Evolutionary conservation across 139 green algal species (phyloP).

Genomic region (Coelastrella sp.): DNA sequence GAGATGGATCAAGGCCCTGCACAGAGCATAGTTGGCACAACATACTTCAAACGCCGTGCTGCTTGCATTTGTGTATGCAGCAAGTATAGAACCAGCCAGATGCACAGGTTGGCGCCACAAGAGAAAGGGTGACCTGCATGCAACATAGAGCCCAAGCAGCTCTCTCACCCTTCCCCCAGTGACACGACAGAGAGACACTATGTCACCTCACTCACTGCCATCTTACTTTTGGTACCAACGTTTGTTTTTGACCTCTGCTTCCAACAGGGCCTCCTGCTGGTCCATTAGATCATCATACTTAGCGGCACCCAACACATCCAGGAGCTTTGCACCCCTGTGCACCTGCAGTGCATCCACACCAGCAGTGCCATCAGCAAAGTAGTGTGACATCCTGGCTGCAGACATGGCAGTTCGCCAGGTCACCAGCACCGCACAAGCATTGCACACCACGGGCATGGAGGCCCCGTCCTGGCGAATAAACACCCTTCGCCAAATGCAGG

Average conservation of each 20-base stretch:
- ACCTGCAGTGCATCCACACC: neutral
- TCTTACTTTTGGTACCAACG: conserved; percentile 19
- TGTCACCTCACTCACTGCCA: too few species aligned
- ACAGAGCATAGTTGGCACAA: neutral
- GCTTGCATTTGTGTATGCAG: neutral
- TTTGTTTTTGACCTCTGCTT: neutral
- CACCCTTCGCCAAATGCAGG: neutral
- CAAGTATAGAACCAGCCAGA: too few species aligned
- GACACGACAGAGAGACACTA: too few species aligned
- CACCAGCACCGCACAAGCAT: too few species aligned
- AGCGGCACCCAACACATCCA: conserved; percentile 22
- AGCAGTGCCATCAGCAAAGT: neutral
- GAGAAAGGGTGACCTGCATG: too few species aligned
- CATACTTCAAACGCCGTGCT: neutral
- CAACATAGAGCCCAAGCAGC: too few species aligned
- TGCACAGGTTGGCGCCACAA: too few species aligned
- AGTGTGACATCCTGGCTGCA: too few species aligned
- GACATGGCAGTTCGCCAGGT: too few species aligned
- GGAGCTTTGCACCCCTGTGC: conserved; percentile 35
- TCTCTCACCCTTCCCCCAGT: too few species aligned
- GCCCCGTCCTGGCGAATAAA: too few species aligned
- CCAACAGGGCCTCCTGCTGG: conserved; percentile 17
- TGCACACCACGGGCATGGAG: too few species aligned
- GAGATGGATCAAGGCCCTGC: conserved; percentile 25
- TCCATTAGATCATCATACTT: conserved; percentile 1